These are phyloP conservation scores for Rhizopogon sp. DNA, from an alignment of 768 basidiomycete species.

Conservation along the genomic window DNA sequence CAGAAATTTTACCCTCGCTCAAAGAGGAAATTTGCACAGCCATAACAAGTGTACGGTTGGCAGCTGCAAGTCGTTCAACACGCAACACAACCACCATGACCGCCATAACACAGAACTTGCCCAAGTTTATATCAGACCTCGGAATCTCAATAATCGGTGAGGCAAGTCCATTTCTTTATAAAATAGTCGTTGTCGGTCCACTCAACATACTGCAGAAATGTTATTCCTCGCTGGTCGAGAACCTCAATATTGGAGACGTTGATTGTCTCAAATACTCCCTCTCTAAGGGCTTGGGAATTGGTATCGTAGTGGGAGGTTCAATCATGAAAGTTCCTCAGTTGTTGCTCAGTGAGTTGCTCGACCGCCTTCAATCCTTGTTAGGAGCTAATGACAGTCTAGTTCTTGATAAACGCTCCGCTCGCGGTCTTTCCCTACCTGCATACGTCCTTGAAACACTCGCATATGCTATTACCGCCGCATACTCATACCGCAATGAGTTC, in stretches of 20 bases:
- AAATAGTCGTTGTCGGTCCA: neutral
- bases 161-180: slow-evolving; percentile 33
- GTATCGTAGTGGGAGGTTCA: slow-evolving; percentile 86
- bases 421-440: slow-evolving; percentile 82
- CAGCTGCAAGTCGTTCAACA: neutral
- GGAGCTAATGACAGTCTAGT: slow-evolving; percentile 39
- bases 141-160: slow-evolving; percentile 79
- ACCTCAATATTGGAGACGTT: slow-evolving; percentile 71
- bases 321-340: slow-evolving; percentile 97
- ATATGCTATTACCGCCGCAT: slow-evolving; percentile 85
- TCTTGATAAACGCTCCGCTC: slow-evolving; percentile 65
- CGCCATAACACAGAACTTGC: slow-evolving; percentile 76
- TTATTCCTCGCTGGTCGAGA: slow-evolving; percentile 83
- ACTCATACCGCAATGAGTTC: slow-evolving; percentile 79
- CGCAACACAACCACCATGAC: slow-evolving; percentile 47
- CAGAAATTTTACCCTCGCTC: slow-evolving; percentile 10
- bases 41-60: neutral
- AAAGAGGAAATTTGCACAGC: slow-evolving; percentile 3
- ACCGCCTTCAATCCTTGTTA: neutral
- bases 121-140: slow-evolving; percentile 78
- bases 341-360: slow-evolving; percentile 57
- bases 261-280: slow-evolving; percentile 88
- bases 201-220: slow-evolving; percentile 59
- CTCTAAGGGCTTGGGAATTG: slow-evolving; percentile 90
- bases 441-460: slow-evolving; percentile 89